Evolutionary conservation across 2,329 filamentous ascomycete species (phyloP).

Genomic region (Onygenales sp.): DNA sequence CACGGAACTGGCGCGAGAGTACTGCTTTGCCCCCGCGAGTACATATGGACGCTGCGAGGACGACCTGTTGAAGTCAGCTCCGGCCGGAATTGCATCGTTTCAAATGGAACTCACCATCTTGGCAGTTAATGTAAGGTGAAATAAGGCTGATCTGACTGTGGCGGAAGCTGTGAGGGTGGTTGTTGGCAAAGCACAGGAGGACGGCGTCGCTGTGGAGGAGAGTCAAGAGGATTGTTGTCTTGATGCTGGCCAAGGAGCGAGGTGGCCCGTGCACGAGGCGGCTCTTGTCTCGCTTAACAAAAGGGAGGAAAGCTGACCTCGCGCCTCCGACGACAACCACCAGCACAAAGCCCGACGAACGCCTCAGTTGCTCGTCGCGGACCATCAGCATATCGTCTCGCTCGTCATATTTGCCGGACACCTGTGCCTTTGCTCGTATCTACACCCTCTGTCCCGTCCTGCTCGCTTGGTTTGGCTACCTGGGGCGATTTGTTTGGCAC

Average conservation of each 20-base stretch:
- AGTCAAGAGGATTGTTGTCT: conserved; percentile 3
- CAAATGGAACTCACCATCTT: no score
- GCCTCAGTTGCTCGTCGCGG: no score
- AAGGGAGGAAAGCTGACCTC: neutral
- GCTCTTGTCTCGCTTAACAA: conserved; percentile 3
- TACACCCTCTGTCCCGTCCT: no score
- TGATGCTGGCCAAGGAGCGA: neutral
- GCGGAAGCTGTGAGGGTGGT: neutral
- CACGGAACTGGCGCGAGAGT: conserved; percentile 92
- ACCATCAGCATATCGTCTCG: neutral
- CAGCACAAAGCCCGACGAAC: no score
- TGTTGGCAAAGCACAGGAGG: neutral
- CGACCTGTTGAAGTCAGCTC: conserved; percentile 54
- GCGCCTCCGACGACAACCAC: neutral
- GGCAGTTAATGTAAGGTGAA: neutral
- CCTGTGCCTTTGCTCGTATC: no score
- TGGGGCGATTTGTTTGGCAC: no score
- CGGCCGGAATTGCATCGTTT: neutral
- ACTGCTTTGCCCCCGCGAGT: conserved; percentile 97
- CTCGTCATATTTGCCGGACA: no score
- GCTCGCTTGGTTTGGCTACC: no score
- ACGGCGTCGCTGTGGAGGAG: neutral
- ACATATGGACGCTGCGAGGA: conserved; percentile 97
- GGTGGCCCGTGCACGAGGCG: conserved; percentile 7
- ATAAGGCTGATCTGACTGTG: neutral